Percentiles rank a stretch among this genome's conserved stretches.
phyloP scores from a whole-genome alignment of 495 filamentous ascomycete species.

The Astrothelium subdiscretum region DNA sequence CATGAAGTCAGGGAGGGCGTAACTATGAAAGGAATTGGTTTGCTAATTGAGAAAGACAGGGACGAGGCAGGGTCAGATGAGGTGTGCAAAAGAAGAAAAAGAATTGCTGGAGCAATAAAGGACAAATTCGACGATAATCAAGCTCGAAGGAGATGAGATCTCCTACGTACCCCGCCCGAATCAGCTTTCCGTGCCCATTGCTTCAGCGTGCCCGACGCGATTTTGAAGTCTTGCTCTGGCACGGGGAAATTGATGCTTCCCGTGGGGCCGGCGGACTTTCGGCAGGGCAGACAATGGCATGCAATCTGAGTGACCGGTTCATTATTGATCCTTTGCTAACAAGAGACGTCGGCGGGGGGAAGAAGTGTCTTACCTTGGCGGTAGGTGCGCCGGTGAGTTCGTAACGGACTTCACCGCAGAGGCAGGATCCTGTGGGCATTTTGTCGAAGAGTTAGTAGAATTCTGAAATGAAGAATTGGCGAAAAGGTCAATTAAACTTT shows the following conservation, averaged over 20 bases:
- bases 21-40: no score
- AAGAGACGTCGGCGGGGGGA: background rate
- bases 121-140: background rate
- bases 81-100: no score
- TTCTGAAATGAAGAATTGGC: no score
- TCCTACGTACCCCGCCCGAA: conserved; percentile 3
- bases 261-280: conserved; percentile 10
- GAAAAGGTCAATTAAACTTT: no score
- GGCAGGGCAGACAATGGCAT: conserved; percentile 14
- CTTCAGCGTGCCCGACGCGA: background rate
- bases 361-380: conserved; percentile 1
- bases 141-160: background rate
- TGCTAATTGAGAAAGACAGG: no score
- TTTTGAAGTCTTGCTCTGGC: background rate
- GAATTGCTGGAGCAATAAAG: background rate
- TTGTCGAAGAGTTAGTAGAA: no score
- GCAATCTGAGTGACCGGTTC: background rate
- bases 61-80: no score
- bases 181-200: conserved; percentile 9
- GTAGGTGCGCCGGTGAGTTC: conserved; percentile 1
- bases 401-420: conserved; percentile 10
- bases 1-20: no score
- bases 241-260: conserved; percentile 8
- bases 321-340: background rate
- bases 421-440: conserved; percentile 13